Evolutionary conservation across 73 alveolate species (phyloP), one percentile per base, ranked within the genome.

Genomic region (Uronychia binucleata): DNA sequence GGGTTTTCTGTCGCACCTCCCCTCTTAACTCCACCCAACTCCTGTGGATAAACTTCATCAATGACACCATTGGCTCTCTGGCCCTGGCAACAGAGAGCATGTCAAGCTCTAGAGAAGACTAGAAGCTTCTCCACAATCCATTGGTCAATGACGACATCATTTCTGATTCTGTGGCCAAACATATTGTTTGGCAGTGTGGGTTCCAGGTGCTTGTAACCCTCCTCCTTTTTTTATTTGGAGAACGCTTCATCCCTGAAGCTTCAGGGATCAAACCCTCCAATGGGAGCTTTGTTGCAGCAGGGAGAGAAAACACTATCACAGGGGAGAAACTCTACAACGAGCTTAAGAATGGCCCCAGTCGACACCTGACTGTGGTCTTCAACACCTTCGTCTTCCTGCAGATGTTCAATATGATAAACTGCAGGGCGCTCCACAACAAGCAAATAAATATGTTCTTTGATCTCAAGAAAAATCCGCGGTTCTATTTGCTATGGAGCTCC

Each of bases 11-110:
- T 14, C 77, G 82, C 80, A 94, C 86, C 19, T 46, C 67, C 78
- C 96, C 96, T 25, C 88, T 92, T 60, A 85, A 79, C 59, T 77
- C 96, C 75, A 87, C 82, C 28, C 92, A 92, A 87, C 86, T 92
- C 92, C 77, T 82, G 59, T 93, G 96, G 97, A 96, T 96, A 28
- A 96, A 96, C 89, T 86, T 96, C 75, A 94, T 96, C 30, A 93
- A 95, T 98, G 98, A 96, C 89, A 86, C 98, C 29, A 91, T 96
- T 59, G 99, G 67, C 5, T 46, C 67, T 46, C 19, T 46, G 67
- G 67, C 67, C 5, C 67, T 46, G n/a, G 67, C 67, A 46, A 46
- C 67, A 19, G 67, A 46, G 67, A 19, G 19, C 67, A 11, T 46
- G 19, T 19, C 67, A 11, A 5, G 67, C 5, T 11, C 67, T 11